phyloP scores from a whole-genome alignment of 1,284 basidiomycete species.

The Puccinia horiana region DNA sequence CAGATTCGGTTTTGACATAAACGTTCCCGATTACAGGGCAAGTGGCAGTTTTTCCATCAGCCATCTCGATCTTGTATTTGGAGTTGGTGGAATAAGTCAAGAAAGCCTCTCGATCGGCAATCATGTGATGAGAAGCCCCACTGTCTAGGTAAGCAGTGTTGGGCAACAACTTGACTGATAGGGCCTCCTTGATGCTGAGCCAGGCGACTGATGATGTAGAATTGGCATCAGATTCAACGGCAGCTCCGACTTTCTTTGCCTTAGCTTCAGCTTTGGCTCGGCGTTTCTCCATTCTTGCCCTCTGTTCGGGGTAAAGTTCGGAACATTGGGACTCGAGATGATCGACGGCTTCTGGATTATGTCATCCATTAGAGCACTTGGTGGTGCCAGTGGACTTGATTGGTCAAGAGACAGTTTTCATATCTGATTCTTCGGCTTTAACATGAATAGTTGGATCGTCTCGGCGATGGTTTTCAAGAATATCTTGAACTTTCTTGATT shows the following conservation, averaged over 20 bases:
- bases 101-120: background rate
- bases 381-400: too few species aligned
- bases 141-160: too few species aligned
- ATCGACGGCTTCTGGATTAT: background rate
- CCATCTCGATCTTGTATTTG: background rate
- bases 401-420: too few species aligned
- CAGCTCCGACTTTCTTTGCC: background rate
- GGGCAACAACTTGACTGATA: background rate
- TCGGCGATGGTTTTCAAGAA: too few species aligned
- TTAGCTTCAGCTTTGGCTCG: background rate
- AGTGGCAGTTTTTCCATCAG: background rate
- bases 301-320: constrained; percentile 10
- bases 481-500: too few species aligned
- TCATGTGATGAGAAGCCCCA: background rate
- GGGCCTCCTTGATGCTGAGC: background rate
- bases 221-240: background rate
- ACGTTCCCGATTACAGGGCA: too few species aligned
- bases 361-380: background rate
- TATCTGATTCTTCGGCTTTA: too few species aligned
- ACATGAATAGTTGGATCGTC: too few species aligned
- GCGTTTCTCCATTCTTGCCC: background rate
- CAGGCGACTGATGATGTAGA: background rate
- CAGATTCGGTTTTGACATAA: background rate
- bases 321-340: background rate
- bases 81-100: background rate